Base-by-base conservation (phyloP, 2,329 filamentous ascomycete species). In the Cladophialophora immunda region DNA sequence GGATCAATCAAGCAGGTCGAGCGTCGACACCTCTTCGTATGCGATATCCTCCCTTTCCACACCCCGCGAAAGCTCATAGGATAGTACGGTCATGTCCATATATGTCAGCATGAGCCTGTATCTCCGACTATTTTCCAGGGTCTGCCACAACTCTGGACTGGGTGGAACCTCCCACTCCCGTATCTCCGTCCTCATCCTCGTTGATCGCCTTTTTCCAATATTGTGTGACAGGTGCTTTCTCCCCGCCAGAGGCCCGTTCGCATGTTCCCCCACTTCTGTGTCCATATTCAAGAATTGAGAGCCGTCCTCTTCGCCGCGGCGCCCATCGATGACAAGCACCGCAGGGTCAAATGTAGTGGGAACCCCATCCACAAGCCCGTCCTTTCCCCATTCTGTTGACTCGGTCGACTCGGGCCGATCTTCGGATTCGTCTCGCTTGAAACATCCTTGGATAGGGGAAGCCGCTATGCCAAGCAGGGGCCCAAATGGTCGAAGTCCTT, bases 61-160 rank as follows among this genome's bases (percentile, higher is more conserved):
- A 17, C 62, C 67, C 52, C 73, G 59, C 9, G 55, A 82, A 38
- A 90, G 79, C 77, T 89, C 87, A 76, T 89, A 90, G 66, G 82
- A 86, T 77, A 89, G 75, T 7, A 89, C 78, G 0, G 83, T 83
- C 68, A 87, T 82, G 73, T 90, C 84, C 17, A 75, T 76, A 74
- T 84, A 90, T 66, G 83, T 82, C 72, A 90, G 76, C 68, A 90
- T 74, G 22, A 90, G 69, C 30, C 88, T 75, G 68, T 83, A 84
- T 53, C 78, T 78, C 22, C 82, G 80, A 17, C 78, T 81, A 22
- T 76, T 75, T 52, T 80, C 78, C 58, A 73, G 75, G 15, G 79
- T 77, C 47, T 78, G 77, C 78, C 81, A 82, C 50, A 71, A 47
- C 64, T 75, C 70, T 32, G 70, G 65, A 22, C 54, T 30, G 62